phyloP scores from a whole-genome alignment of 2,329 filamentous ascomycete genomes.

The Neonectria neomacrospora region DNA sequence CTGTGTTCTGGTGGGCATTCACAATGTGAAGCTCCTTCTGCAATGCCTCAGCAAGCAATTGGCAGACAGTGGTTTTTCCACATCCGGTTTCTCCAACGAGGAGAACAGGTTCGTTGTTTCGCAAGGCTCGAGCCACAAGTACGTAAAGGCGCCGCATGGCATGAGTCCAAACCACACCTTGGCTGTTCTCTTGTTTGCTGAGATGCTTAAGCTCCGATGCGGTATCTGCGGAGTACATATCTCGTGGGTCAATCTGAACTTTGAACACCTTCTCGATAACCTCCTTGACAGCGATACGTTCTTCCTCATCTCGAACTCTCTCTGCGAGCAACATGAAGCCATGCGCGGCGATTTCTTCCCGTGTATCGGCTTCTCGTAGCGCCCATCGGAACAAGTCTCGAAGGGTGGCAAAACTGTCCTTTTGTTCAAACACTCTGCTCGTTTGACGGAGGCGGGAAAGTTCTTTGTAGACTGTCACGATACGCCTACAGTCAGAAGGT shows the following conservation, averaged over 20 bases:
- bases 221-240: conserved; percentile 74
- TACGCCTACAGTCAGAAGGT: conserved; percentile 88
- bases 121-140: conserved; percentile 85
- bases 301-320: conserved; percentile 90
- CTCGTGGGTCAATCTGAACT: conserved; percentile 78
- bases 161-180: conserved; percentile 89
- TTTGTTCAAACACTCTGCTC: conserved; percentile 92
- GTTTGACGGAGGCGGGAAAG: conserved; percentile 90
- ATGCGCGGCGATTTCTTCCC: conserved; percentile 89
- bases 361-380: conserved; percentile 81
- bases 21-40: conserved; percentile 84
- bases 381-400: conserved; percentile 98
- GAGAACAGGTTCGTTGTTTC: conserved; percentile 92
- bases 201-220: conserved; percentile 67
- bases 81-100: conserved; percentile 97
- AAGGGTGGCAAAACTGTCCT: conserved; percentile 95
- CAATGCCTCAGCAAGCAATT: conserved; percentile 86
- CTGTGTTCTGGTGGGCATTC: conserved; percentile 98
- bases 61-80: conserved; percentile 96
- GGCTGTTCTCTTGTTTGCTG: conserved; percentile 59
- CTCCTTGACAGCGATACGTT: conserved; percentile 83
- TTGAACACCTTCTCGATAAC: conserved; percentile 93
- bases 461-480: conserved; percentile 94
- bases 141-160: conserved; percentile 94
- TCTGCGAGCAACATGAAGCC: conserved; percentile 97